Evolutionary conservation across 2,329 filamentous ascomycete genomes (phyloP), one percentile per base, ranked within the genome.

Genomic region (Xylaria sp.): DNA sequence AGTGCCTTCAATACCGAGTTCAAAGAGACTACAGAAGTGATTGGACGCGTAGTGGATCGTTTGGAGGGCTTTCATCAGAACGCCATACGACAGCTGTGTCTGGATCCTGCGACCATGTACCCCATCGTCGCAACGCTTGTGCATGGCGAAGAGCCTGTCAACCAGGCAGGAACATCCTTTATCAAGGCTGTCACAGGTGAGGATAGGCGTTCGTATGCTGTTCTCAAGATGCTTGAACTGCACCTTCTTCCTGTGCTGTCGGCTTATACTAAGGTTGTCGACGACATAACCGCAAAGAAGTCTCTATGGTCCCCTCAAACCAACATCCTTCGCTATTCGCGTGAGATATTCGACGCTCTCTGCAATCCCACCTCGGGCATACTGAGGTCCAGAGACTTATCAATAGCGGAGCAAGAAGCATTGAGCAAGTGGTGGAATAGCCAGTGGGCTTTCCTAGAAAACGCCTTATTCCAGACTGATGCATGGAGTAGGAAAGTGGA

Each of bases 401-500:
- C 84, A 34, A 72, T 78, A 1, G 81, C 80, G 59, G 88, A 93
- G 65, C 80, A 83, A 10, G 79, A 83, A 42, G 84, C 86, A 2
- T 80, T 95, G 11, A 81, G 89, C 69, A 83, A 82, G 42, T 91
- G 95, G 76, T 99, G 95, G 95, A 83, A 85, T 61, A 83, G 85
- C 59, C 83, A 92, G 66, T 99, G 95, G 95, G 82, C 83, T 59
- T 87, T 86, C 51, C 80, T 97, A 49, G 88, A 87, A 48, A 87
- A 88, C 58, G 90, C 93, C 13, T 97, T 97, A 69, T 80, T 85
- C 48, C 86, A 88, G 61, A 95, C 92, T 2, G 92, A 96, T 70
- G 77, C 78, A 9, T 99, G 94, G 94, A 91, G 91, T 64, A 78
- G 84, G 11, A 82, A 82, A 3, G 85, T 90, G 60, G 87, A 93